phyloP scores from a whole-genome alignment of 2,329 filamentous ascomycete species.

The Leptodontidium sp. region DNA sequence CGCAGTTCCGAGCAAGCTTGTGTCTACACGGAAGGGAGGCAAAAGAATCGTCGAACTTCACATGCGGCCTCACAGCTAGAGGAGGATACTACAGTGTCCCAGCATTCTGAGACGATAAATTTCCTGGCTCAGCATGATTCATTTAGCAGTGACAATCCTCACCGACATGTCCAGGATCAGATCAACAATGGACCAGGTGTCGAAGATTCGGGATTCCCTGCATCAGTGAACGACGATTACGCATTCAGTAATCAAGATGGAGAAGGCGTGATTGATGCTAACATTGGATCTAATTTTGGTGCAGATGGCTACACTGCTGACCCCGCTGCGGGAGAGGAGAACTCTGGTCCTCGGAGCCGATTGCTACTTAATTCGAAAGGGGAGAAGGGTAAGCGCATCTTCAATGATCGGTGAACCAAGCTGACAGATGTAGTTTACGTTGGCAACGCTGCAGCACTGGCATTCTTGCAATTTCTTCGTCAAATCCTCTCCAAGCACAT shows the following conservation, averaged over 20 bases:
- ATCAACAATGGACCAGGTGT: background rate
- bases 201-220: background rate
- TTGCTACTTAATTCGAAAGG: slow-evolving; percentile 15
- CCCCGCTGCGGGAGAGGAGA: background rate
- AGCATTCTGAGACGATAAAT: background rate
- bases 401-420: background rate
- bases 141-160: background rate
- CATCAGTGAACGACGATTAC: background rate
- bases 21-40: slow-evolving; percentile 2
- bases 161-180: background rate
- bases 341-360: slow-evolving; percentile 8
- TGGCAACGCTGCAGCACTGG: slow-evolving; percentile 14
- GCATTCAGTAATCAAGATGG: background rate
- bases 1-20: background rate
- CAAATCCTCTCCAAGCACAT: slow-evolving; percentile 19
- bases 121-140: background rate
- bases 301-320: background rate
- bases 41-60: background rate
- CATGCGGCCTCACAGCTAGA: background rate
- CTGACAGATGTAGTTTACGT: slow-evolving; percentile 9
- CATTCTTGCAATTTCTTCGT: slow-evolving; percentile 18
- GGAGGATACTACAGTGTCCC: background rate
- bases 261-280: background rate
- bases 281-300: background rate
- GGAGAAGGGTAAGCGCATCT: background rate